A percentile compares a stretch with the other conserved stretches of the same genome.
Evolutionary conservation across 805 yeast genomes (phyloP).

Genomic region (Candida oleophila): DNA sequence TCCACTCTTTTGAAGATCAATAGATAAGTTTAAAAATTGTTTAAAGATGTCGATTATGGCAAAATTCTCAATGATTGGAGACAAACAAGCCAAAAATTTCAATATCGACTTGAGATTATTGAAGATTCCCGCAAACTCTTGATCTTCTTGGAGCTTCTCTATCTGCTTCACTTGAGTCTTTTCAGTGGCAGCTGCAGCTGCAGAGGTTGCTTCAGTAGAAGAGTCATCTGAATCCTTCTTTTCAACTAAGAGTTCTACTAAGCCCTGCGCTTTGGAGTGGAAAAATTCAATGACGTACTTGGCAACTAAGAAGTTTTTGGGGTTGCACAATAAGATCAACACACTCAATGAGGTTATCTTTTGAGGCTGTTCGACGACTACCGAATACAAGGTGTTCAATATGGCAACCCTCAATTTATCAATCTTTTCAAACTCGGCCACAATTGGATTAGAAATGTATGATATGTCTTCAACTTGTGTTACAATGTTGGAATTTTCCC

Average conservation of each 20-base stretch:
- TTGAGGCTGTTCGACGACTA: slow-evolving; percentile 86
- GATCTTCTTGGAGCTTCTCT: slow-evolving; percentile 8
- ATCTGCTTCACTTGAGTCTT: slow-evolving; percentile 5
- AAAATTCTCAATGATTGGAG: slow-evolving; percentile 58
- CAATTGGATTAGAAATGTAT: slow-evolving; percentile 64
- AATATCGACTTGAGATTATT: slow-evolving; percentile 67
- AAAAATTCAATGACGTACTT: slow-evolving; percentile 66
- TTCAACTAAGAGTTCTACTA: slow-evolving; percentile 39
- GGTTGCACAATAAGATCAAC: slow-evolving; percentile 63
- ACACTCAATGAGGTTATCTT: slow-evolving; percentile 73
- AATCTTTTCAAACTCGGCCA: slow-evolving; percentile 62
- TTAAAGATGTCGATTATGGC: slow-evolving; percentile 42
- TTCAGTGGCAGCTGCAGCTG: not conserved
- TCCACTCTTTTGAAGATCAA: slow-evolving; percentile 48
- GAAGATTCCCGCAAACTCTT: slow-evolving; percentile 56
- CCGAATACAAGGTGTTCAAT: slow-evolving; percentile 63
- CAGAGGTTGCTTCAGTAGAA: slow-evolving; percentile 24
- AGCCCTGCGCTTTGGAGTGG: slow-evolving; percentile 58
- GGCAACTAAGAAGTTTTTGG: slow-evolving; percentile 64
- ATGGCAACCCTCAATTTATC: slow-evolving; percentile 59
- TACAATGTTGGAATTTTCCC: slow-evolving; percentile 39
- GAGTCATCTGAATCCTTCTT: too few relatives aligned
- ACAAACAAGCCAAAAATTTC: slow-evolving; percentile 66
- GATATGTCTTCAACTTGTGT: slow-evolving; percentile 53
- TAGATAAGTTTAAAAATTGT: slow-evolving; percentile 54